Percentiles rank a stretch among this genome's conserved stretches.
phyloP scores from a whole-genome alignment of 1,284 basidiomycete species.

The Ustilago lituana region DNA sequence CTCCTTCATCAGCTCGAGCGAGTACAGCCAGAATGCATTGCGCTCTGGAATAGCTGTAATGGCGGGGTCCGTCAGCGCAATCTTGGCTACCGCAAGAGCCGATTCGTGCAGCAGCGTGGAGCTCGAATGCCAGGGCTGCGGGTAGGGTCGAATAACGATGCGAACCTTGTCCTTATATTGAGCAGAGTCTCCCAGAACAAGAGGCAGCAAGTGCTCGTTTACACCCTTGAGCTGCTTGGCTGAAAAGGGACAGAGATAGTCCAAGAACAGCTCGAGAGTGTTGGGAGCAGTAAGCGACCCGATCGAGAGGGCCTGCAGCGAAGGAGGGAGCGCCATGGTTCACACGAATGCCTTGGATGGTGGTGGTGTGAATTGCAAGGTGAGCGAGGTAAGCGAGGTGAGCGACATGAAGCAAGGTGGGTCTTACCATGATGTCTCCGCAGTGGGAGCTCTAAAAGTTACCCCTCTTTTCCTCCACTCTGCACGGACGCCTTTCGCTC shows the following conservation, averaged over 20 bases:
- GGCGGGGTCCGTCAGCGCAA: slow-evolving; percentile 55
- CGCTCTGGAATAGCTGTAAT: slow-evolving; percentile 25
- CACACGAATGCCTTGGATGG: too few relatives aligned
- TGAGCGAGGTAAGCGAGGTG: neutral
- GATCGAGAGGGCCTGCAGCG: slow-evolving; percentile 77
- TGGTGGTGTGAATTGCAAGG: neutral
- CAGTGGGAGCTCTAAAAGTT: too few relatives aligned
- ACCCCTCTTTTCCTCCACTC: slow-evolving; percentile 7
- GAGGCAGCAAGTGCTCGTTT: slow-evolving; percentile 66
- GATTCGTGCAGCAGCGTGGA: slow-evolving; percentile 84
- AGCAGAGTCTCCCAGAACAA: slow-evolving; percentile 53
- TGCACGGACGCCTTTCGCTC: slow-evolving; percentile 12
- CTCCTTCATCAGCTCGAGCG: slow-evolving; percentile 76
- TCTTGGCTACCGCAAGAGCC: slow-evolving; percentile 77
- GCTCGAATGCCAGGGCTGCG: slow-evolving; percentile 72
- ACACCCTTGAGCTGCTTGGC: slow-evolving; percentile 69
- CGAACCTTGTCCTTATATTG: slow-evolving; percentile 80
- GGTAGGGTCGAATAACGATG: slow-evolving; percentile 80
- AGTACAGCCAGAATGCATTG: slow-evolving; percentile 61
- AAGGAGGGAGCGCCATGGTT: slow-evolving; percentile 83
- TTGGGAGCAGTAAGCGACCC: slow-evolving; percentile 78
- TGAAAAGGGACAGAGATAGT: slow-evolving; percentile 73
- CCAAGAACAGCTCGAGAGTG: slow-evolving; percentile 80
- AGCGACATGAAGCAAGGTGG: neutral
- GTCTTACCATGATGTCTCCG: too few relatives aligned